Conservation (phyloP, 495 filamentous ascomycete genomes). For the Endocarpon pusillum region DNA sequence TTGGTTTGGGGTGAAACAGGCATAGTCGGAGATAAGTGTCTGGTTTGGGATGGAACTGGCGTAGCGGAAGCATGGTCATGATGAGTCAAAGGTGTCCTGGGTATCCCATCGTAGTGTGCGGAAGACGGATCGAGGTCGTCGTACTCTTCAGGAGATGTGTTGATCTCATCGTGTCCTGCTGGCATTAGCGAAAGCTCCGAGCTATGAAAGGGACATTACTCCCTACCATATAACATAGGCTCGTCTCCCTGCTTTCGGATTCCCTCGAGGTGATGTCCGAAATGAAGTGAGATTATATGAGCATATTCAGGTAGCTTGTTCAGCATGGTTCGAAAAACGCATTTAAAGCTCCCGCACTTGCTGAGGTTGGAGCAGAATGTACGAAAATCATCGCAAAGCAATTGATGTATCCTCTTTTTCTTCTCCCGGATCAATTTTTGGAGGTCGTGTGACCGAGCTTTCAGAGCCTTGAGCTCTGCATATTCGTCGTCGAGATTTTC, state of each 20-base stretch:
- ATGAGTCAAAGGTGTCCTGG: too few species aligned
- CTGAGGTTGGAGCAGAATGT: too few species aligned
- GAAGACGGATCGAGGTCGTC: too few species aligned
- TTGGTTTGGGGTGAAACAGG: too few species aligned
- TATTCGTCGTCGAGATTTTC: constrained; percentile 14
- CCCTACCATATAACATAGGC: too few species aligned
- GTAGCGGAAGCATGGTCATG: too few species aligned
- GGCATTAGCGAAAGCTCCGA: constrained; percentile 1
- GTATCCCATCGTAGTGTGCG: too few species aligned
- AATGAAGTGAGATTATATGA: constrained; percentile 5
- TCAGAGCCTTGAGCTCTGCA: constrained; percentile 15
- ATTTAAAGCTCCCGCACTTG: constrained; percentile 14
- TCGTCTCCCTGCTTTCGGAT: too few species aligned
- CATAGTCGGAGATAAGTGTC: too few species aligned
- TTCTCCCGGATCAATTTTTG: constrained; percentile 2
- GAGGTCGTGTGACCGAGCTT: constrained; percentile 2
- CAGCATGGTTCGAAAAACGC: constrained; percentile 6
- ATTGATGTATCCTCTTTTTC: constrained; percentile 1
- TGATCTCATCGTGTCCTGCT: constrained; percentile 3
- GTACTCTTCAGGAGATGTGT: too few species aligned
- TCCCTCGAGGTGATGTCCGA: too few species aligned
- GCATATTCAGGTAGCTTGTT: constrained; percentile 6
- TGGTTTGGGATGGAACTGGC: too few species aligned
- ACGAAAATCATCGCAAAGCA: constrained; percentile 3
- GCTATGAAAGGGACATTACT: not conserved